Base-by-base conservation (phyloP, 2,329 filamentous ascomycete genomes). In the Clathrospora elynae region DNA sequence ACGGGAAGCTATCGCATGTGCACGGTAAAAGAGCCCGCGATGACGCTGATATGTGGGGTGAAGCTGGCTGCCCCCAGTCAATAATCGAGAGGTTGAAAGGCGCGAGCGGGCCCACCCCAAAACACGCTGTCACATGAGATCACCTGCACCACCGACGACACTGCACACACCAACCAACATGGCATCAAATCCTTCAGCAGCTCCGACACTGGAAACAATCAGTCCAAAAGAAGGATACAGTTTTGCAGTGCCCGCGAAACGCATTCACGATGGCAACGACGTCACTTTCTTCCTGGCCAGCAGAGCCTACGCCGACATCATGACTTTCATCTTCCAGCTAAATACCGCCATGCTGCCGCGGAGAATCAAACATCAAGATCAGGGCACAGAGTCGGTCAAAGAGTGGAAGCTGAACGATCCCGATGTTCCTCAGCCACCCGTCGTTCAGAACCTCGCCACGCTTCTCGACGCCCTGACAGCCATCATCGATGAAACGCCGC, bases 291-390 rank as follows among this genome's bases (percentile, higher is more conserved):
- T 97, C 70, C 81, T 95, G 38, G 80, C 79, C 6, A 90, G 88
- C 34, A 82, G 81, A 55, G 93, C 90, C 30, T 96, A 97, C 72
- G 80, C 83, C 45, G 90, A 96, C 65, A 88, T 99, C 39, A 87
- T 89, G 70, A 80, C 82, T 32, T 97, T 96, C 68, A 75, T 97
- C 32, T 78, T 95, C 54, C 93, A 97, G 72, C 83, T 99, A 34
- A 97, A 96, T 69, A 83, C 86, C 44, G 81, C 91, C 8, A 83
- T 97, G 73, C 88, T 92, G 55, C 91, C 92, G 0, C 76, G 82
- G 13, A 84, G 79, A 54, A 57, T 64, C 2, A 46, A 63, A 2
- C 65, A 71, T 24, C 67, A 68, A 13, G 59, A 70, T 53, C 59
- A 68, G 39, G 42, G 35, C 11, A 66, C 69, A 47, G 64, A 68